Base-by-base conservation (phyloP, 371 early-diverging fungal species). In the Entomophthora muscae region DNA sequence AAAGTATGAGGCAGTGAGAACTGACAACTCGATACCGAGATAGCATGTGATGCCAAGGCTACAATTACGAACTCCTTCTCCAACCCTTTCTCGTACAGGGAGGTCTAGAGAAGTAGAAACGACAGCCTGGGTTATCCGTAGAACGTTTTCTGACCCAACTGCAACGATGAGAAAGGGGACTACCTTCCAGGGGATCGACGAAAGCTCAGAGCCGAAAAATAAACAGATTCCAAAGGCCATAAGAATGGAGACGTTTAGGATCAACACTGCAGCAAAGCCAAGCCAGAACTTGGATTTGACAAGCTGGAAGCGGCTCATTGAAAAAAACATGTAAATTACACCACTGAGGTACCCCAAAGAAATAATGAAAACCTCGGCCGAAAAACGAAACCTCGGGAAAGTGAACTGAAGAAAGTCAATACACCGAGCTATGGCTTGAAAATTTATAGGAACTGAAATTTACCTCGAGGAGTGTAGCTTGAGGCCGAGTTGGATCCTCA, bases 201-300 rank as follows among this genome's bases (percentile, higher is more conserved):
- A 71, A 24, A 76, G 66, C 10, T 72, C 70, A 10, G 80, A 70
- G 2, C 76, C 78, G 68, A 76, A 71, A 42, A 76, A 67, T 23
- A 73, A 67, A 32, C 76, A 78, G 29, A 79, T 64, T 23, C 82
- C 81, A 63, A 83, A 73, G 13, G 80, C 72, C 75, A 79, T 75
- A 26, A 74, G 57, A 29, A 81, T 53, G 0, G 79, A 76, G 28
- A 72, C 75, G 70, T 77, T 71, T 28, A 79, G 73, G 66, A 75
- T 79, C 53, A 73, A 67, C 1, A 86, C 76, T 2, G 83, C 82
- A 5, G 82, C 79, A 32, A 83, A 70, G 0, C 83, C 83, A 3
- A 86, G 71, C 12, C 82, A 84, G 66, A 81, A 79, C 63, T 83
- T 84, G 52, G 85, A 85, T 65, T 83, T 85, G 33, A 89, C 80